Conservation (phyloP, 768 basidiomycete species). For the Asterophora lycoperdoides region DNA sequence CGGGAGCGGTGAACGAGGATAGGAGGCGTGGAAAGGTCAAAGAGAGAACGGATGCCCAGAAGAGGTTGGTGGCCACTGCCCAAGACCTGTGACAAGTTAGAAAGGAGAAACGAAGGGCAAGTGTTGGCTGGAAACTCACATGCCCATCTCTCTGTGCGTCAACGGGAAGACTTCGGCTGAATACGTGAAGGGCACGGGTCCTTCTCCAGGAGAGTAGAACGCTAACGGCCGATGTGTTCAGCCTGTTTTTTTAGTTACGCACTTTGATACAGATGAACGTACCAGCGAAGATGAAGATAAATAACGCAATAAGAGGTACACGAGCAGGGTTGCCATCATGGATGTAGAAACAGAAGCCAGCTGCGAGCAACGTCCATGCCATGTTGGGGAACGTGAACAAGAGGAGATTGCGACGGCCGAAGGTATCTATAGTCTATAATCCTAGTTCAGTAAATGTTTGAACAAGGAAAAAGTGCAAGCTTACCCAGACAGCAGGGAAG, state of each 20-base stretch:
- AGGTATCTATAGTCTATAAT: conserved; percentile 59
- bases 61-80: conserved; percentile 49
- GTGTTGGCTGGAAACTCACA: conserved; percentile 26
- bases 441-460: conserved; percentile 1
- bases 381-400: conserved; percentile 79
- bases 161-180: conserved; percentile 92
- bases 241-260: not conserved
- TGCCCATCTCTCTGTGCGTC: conserved; percentile 66
- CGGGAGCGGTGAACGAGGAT: conserved; percentile 36
- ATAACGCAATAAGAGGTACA: conserved; percentile 39
- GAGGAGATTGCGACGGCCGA: conserved; percentile 72
- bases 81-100: conserved; percentile 38
- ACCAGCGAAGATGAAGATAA: conserved; percentile 43
- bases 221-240: conserved; percentile 22
- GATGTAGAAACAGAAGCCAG: conserved; percentile 71
- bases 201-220: conserved; percentile 83
- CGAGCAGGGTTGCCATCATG: conserved; percentile 30
- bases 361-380: conserved; percentile 68
- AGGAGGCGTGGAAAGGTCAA: conserved; percentile 59
- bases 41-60: conserved; percentile 52
- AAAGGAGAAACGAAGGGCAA: conserved; percentile 19
- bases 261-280: conserved; percentile 1
- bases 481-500: conserved; percentile 59
- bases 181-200: conserved; percentile 88
- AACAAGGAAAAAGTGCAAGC: conserved; percentile 21